Evolutionary conservation across 306 rosid genomes (phyloP).

Genomic region (Cicer chorassanicum): DNA sequence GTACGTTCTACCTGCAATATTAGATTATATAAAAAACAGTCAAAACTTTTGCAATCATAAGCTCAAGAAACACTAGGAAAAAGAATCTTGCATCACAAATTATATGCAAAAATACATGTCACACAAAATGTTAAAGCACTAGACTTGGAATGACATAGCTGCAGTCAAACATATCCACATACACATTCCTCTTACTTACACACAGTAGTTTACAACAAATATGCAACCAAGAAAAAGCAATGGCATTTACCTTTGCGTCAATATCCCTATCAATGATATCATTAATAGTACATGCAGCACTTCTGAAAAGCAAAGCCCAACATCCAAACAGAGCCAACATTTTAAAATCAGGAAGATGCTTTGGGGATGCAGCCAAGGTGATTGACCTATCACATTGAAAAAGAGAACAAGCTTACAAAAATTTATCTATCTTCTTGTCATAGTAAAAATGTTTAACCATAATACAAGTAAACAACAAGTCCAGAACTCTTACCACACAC

Average conservation of each 20-base stretch:
- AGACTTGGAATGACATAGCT: constrained; percentile 36
- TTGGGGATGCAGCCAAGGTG: constrained; percentile 76
- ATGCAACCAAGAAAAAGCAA: constrained; percentile 23
- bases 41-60: constrained; percentile 31
- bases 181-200: neutral
- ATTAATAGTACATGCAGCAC: constrained; percentile 86
- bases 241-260: constrained; percentile 64
- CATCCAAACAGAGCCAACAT: constrained; percentile 78
- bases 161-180: constrained; percentile 21
- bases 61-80: constrained; percentile 16
- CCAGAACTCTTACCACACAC: constrained; percentile 69
- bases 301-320: constrained; percentile 86
- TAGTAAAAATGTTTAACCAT: neutral
- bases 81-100: neutral
- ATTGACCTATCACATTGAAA: constrained; percentile 71
- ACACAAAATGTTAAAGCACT: constrained; percentile 31
- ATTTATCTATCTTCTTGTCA: too few relatives aligned
- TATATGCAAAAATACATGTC: constrained; percentile 7
- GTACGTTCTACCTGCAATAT: constrained; percentile 87
- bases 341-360: constrained; percentile 81
- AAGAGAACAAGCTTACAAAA: neutral
- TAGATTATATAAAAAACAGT: constrained; percentile 37
- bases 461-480: neutral
- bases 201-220: constrained; percentile 30
- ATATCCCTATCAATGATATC: constrained; percentile 87